These are phyloP conservation scores for Protomyces pachydermus DNA, from an alignment of 1,139 yeast genomes.

Conservation along the genomic window DNA sequence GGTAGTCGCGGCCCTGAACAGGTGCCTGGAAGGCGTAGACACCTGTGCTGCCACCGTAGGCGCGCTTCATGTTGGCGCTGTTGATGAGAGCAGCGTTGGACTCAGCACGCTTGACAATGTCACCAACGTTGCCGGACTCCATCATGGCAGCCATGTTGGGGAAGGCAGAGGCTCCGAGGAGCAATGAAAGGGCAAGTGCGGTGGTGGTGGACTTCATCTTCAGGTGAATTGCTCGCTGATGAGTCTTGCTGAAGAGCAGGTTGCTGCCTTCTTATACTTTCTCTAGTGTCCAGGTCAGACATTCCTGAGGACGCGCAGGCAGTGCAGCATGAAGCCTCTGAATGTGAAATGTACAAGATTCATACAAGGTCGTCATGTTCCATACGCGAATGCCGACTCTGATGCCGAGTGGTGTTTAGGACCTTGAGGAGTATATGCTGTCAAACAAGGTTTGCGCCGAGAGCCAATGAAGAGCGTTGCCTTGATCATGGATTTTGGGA, in stretches of 20 bases:
- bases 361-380: too few species aligned
- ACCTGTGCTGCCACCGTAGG: conserved; percentile 17
- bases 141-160: conserved; percentile 21
- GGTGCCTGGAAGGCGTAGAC: conserved; percentile 15
- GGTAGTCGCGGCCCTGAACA: conserved; percentile 14
- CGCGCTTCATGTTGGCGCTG: conserved; percentile 6
- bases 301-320: too few species aligned
- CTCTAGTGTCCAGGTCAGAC: too few species aligned
- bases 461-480: too few species aligned
- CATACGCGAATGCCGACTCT: too few species aligned
- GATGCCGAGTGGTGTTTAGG: too few species aligned
- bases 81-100: conserved; percentile 4
- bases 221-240: background rate
- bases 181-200: background rate
- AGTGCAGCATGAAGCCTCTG: too few species aligned
- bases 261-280: background rate
- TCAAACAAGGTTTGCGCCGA: too few species aligned
- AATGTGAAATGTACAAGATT: too few species aligned
- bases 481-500: too few species aligned
- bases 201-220: background rate
- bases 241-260: background rate
- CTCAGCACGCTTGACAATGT: conserved; percentile 5
- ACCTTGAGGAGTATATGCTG: too few species aligned
- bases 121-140: conserved; percentile 1
- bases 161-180: conserved; percentile 16